Base-by-base conservation (phyloP, 2,329 filamentous ascomycete species). In the Hypoxylon sp. region DNA sequence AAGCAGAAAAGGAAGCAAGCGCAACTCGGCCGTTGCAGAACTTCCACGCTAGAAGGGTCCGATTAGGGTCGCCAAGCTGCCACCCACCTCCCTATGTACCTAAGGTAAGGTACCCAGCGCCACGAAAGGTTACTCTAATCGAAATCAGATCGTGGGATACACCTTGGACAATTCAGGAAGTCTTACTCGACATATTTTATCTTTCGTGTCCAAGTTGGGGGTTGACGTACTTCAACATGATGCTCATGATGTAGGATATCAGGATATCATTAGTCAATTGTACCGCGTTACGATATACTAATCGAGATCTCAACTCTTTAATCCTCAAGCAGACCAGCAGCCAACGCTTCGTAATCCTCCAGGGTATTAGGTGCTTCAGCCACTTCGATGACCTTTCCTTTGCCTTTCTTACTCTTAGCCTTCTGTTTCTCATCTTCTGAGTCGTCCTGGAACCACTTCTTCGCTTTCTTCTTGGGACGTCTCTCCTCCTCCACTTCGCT, bases 361-460 rank as follows among this genome's bases (percentile, higher is more conserved):
- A 95, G 81, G 45, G 91, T 94, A 80, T 94, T 90, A 11, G 91
- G 92, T 81, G 93, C 90, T 57, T 89, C 86, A 13, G 84, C 84
- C 73, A 88, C 84, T 80, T 87, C 86, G 75, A 90, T 85, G 50
- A 89, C 85, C 80, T 85, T 86, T 63, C 78, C 75, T 75, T 83
- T 84, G 76, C 84, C 82, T 60, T 82, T 82, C 76, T 80, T 82
- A 46, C 80, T 81, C 53, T 76, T 76, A 52, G 79, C 80, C 58
- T 82, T 81, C 53, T 81, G 79, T 60, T 74, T 79, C 51, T 85
- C 84, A 52, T 84, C 83, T 13, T 85, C 85, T 1, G 85, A 86
- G 65, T 90, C 89, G 65, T 90, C 87, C 78, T 93, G 85, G 81
- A 93, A 93, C 91, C 91, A 93, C 80, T 93, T 93, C 87, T 91